Evolutionary conservation across 192 early-diverging fungal genomes (phyloP), one percentile per base, ranked within the genome.

Genomic region (Chytriomyces sp.): DNA sequence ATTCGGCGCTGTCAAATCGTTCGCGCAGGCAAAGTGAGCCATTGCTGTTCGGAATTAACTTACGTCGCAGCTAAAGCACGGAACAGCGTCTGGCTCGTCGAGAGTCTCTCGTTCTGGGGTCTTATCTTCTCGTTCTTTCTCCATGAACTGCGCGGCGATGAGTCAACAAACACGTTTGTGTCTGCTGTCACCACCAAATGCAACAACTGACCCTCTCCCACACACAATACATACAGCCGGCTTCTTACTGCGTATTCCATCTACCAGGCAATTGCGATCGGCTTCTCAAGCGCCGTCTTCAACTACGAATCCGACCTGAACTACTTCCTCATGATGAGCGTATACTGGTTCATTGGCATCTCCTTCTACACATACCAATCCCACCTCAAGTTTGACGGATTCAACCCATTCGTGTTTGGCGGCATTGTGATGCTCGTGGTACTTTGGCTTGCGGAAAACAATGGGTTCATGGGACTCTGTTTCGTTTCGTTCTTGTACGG

Each of bases 371-470:
- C 71, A 60, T 45, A 60, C 71, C 71, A 73, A 45, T n/a, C n/a
- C 44, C 43, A 73, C 20, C 45, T 45, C 35, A 73, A 73, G 47
- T 73, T 26, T 18, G 53, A 18, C 11, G 71, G 71, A 18, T 46
- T 24, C 60, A 26, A 11, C 7, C 71, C 71, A 10, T n/a, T 26
- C 71, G 11, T 73, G 71, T 73, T 73, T 73, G 71, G 71, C 26
- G 61, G 23, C n/a, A 43, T 18, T 7, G 61, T 73, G n/a, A 46
- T 60, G 7, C 2, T 43, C 20, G 61, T 49, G 45, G 57, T 77
- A 20, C 16, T 64, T 20, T 35, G 76, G 20, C 20, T 83, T 11
- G 35, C 83, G 7, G 82, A 82, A 35, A 71, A 83, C 67, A 77
- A 82, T 18, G 82, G 59, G 7, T 3, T 26, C 18, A 5, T 63